Conservation (phyloP, 83 land plant genomes). For the Picea engelmannii region DNA sequence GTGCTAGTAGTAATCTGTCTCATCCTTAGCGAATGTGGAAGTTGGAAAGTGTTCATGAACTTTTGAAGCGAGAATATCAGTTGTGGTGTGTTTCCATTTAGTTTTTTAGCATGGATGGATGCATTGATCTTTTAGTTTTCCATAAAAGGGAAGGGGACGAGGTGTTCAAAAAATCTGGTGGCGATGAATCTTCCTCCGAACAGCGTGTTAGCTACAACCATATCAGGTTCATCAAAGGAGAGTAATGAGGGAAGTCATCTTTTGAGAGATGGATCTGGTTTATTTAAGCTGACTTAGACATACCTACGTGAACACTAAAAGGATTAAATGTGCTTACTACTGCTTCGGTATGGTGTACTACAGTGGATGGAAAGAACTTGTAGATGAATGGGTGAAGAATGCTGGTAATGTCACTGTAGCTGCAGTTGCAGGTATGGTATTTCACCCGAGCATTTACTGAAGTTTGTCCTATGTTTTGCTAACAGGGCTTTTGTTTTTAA, state of each 20-base stretch:
- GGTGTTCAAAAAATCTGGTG: conserved; percentile 90
- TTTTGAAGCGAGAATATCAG: conserved; percentile 96
- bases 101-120: conserved; percentile 99
- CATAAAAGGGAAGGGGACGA: conserved; percentile 99
- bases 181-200: conserved; percentile 97
- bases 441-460: background rate
- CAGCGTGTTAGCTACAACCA: too few relatives aligned
- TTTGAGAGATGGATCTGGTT: too few relatives aligned
- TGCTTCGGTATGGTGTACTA: conserved; percentile 12
- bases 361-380: conserved; percentile 67
- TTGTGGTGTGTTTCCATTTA: conserved; percentile 98
- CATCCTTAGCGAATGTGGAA: conserved; percentile 99
- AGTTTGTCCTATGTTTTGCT: background rate
- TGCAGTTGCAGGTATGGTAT: conserved; percentile 20
- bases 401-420: conserved; percentile 22
- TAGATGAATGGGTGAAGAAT: conserved; percentile 49
- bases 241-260: too few relatives aligned
- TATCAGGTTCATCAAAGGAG: too few relatives aligned
- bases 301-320: too few relatives aligned
- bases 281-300: background rate
- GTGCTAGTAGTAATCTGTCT: conserved; percentile 63
- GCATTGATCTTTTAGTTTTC: conserved; percentile 95
- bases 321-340: background rate
- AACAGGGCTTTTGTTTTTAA: background rate
- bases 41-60: conserved; percentile 95